Evolutionary conservation across 2,329 filamentous ascomycete genomes (phyloP).

Genomic region (Alternaria triticimaculans): DNA sequence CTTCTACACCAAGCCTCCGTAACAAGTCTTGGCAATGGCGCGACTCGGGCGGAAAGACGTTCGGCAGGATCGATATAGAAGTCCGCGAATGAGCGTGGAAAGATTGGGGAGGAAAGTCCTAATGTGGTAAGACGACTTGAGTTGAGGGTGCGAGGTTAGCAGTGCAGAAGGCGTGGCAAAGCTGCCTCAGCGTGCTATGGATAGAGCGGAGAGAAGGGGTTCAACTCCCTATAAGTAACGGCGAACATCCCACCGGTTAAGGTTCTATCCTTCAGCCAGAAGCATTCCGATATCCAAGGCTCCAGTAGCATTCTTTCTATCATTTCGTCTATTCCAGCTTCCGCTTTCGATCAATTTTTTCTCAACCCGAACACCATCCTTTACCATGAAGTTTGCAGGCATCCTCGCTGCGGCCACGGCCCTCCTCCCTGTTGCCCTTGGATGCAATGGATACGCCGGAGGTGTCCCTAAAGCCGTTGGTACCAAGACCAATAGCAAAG

Average conservation of each 20-base stretch:
- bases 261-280: constrained; percentile 6
- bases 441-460: constrained; percentile 34
- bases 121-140: constrained; percentile 8
- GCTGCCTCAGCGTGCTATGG: not conserved
- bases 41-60: constrained; percentile 10
- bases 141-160: not conserved
- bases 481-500: constrained; percentile 36
- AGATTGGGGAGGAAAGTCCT: not conserved
- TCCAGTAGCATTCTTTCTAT: not conserved
- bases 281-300: constrained; percentile 1
- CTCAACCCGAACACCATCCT: not conserved
- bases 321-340: not conserved
- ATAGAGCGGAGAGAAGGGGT: not conserved
- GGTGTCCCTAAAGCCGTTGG: constrained; percentile 31
- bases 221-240: constrained; percentile 8
- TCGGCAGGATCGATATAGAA: constrained; percentile 18
- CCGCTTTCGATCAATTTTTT: not conserved
- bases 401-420: constrained; percentile 23
- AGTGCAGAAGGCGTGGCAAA: constrained; percentile 3
- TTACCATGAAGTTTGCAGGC: constrained; percentile 24
- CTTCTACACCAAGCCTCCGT: constrained; percentile 7
- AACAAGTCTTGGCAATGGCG: constrained; percentile 4
- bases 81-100: constrained; percentile 22
- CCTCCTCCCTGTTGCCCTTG: constrained; percentile 28
- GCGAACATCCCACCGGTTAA: not conserved